phyloP scores from a whole-genome alignment of 345 rosid species.

The Eucalyptus sp. region DNA sequence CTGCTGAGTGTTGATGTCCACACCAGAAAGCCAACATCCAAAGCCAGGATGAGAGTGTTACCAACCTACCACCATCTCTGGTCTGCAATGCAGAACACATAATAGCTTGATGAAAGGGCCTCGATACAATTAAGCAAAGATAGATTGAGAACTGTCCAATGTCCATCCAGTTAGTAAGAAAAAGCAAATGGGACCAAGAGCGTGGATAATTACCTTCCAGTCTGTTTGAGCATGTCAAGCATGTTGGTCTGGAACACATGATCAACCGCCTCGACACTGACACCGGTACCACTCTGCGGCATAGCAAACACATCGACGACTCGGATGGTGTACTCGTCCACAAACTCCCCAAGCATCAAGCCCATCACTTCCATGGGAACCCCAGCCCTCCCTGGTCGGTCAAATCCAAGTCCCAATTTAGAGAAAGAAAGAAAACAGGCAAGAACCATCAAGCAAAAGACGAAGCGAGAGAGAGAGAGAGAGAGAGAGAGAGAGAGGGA shows the following conservation, averaged over 20 bases:
- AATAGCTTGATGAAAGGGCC: neutral
- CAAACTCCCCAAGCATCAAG: conserved; percentile 97
- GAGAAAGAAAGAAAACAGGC: neutral
- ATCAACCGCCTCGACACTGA: conserved; percentile 97
- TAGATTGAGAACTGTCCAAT: neutral
- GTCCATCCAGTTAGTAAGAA: neutral
- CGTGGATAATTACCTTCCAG: conserved; percentile 45
- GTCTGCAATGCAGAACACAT: conserved; percentile 35
- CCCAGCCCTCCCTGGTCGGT: conserved; percentile 79
- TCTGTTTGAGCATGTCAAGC: conserved; percentile 99
- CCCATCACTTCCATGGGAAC: conserved; percentile 99
- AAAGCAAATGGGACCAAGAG: neutral
- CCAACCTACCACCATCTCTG: conserved; percentile 99
- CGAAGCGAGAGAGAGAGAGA: too few species aligned
- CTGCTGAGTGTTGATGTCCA: conserved; percentile 97
- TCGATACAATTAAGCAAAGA: neutral
- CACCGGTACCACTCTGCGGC: conserved; percentile 99
- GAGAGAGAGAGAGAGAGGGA: too few species aligned
- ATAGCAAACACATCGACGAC: conserved; percentile 98
- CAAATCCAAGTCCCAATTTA: neutral
- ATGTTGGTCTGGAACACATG: conserved; percentile 97
- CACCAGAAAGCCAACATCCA: conserved; percentile 99
- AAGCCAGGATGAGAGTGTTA: conserved; percentile 99
- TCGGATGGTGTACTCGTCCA: conserved; percentile 93
- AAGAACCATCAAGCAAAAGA: too few species aligned